Base-by-base conservation (phyloP, 305 asterid genomes). In the Rubia tinctorum region DNA sequence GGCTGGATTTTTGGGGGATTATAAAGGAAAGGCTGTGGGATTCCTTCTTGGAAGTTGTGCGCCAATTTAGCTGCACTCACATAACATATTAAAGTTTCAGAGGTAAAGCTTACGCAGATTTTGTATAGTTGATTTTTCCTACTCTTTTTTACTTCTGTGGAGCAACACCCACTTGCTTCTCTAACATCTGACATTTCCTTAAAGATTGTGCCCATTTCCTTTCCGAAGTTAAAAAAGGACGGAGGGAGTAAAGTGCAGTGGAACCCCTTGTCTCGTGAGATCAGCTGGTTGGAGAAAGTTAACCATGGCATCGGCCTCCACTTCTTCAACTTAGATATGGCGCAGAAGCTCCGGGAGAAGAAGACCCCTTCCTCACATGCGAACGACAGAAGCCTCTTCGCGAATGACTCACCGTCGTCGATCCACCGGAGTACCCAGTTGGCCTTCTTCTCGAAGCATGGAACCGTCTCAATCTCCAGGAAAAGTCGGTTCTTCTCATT, bases 301-400 rank as follows among this genome's bases (percentile, higher is more conserved):
- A 90, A 64, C 0, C 97, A 97, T 0, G 95, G 95, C 98, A 92
- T 86, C 27, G 90, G 42, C 2, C 97, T 97, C 0, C 96, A 82
- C 63, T 90, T 92, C 59, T 92, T 92, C 43, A 92, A 44, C 97
- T 97, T 90, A 30, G 90, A 92, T 1, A 92, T 86, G 3, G 95
- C 85, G 49, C 97, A 92, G 82, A 90, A 92, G 72, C 96, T 90
- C 2, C 96, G 92, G 0, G 95, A 88, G 80, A 92, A 92, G 79
- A 92, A 90, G 3, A 92, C 89, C 8, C 97, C 98, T 64, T 93
- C 98, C 0, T 90, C 91, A 47, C 98, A 92, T 0, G 96, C 96
- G 17, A 92, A 93, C 1, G 95, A 95, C 6, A 93, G 60, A 3
- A 93, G 3, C 5, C 98, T 79, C 74, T 93, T 95, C 0, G 96